Conservation (phyloP, 2,329 filamentous ascomycete species). For the Onygena corvina region DNA sequence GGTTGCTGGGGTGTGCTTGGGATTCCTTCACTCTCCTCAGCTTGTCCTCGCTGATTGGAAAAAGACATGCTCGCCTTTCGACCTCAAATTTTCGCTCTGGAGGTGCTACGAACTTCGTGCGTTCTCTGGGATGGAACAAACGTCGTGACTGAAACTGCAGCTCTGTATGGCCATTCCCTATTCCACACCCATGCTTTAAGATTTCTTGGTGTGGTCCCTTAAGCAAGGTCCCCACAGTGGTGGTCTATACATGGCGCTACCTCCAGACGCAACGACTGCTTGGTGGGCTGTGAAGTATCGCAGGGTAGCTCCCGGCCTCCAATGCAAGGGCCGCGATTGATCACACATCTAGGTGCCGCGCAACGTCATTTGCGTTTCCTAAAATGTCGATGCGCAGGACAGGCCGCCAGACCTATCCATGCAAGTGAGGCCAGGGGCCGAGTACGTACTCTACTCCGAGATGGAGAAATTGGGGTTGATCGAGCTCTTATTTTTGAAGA, state of each 20-base stretch:
- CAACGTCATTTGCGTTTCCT: neutral
- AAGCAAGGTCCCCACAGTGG: neutral
- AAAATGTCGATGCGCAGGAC: neutral
- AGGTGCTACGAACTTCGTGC: too few species aligned
- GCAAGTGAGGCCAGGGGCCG: too few species aligned
- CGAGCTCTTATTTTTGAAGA: too few species aligned
- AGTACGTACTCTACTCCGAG: too few species aligned
- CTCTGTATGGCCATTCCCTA: constrained; percentile 1
- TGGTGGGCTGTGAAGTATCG: neutral
- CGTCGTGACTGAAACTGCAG: neutral
- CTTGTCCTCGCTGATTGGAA: too few species aligned
- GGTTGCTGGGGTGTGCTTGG: too few species aligned
- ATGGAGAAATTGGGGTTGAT: too few species aligned
- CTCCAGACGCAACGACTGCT: neutral
- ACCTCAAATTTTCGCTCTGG: too few species aligned
- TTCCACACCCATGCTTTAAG: neutral
- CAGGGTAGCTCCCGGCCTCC: neutral
- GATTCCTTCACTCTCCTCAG: too few species aligned
- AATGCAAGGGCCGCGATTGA: neutral
- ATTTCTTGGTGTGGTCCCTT: neutral
- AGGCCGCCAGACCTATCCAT: neutral
- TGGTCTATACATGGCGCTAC: too few species aligned
- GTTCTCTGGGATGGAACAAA: neutral
- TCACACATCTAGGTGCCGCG: neutral
- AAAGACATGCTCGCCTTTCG: too few species aligned